Evolutionary conservation across 2,329 filamentous ascomycete species (phyloP), one percentile per base, ranked within the genome.

Genomic region (Orbilia quercus): DNA sequence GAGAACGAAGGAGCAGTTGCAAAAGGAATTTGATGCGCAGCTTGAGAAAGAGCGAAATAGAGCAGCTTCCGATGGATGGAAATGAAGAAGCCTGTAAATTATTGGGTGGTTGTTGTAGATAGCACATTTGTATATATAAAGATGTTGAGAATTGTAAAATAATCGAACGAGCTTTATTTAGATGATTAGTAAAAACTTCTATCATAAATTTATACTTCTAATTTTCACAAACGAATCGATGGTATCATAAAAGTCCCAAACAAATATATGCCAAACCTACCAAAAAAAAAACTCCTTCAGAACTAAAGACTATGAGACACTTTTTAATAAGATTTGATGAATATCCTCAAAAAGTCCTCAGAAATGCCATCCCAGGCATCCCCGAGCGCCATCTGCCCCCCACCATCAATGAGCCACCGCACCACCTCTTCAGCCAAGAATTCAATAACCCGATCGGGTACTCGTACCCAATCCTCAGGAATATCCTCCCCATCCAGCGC

Each of bases 11-110:
- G 76, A 79, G 42, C 81, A 83, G 71, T 83, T 83, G 23, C 84
- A 85, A 77, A 81, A 79, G 59, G 82, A 84, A 23, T 85, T 85
- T 74, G 83, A 85, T 75, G 80, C 81, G 16, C 78, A 82, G 45
- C 74, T 85, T 3, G 84, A 85, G 75, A 80, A 80, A 65, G 84
- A 85, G 75, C 78, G 84, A 57, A 80, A 80, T 59, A 84, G 83
- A 0, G 80, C 59, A 7, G 42, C n/a, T 12, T 14, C 34, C 1
- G 62, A 57, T 31, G 62, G 34, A 14, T 64, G 69, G 69, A 70
- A 62, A 34, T 62, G 22, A 50, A 25, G 1, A 11, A 31, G 5
- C 45, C 28, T 31, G 28, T 34, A 38, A 28, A 16, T 6, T 18
- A 2, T 31, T 7, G 22, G 7, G 4, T n/a, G 2, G 14, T 18